These are phyloP conservation scores for Suhomyces atakaporum DNA, from an alignment of 1,139 yeast species.

Conservation along the genomic window DNA sequence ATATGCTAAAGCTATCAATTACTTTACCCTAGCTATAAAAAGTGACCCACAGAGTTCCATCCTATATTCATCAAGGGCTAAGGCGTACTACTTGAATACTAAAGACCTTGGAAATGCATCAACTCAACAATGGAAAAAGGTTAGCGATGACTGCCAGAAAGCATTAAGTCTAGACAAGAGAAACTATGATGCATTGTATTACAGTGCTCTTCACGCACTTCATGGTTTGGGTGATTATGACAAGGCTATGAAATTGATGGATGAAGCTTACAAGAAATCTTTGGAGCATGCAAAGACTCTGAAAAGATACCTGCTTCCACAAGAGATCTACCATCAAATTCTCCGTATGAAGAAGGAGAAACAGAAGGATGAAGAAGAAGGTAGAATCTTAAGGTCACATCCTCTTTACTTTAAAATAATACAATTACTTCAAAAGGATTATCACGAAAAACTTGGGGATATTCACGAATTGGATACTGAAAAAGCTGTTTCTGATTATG, in stretches of 20 bases:
- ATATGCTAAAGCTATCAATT: conserved; percentile 22
- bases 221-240: conserved; percentile 26
- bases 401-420: conserved; percentile 28
- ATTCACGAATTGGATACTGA: conserved; percentile 15
- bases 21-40: conserved; percentile 21
- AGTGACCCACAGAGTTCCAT: conserved; percentile 14
- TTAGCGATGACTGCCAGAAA: conserved; percentile 27
- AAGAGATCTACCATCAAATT: conserved; percentile 23
- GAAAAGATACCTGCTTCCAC: conserved; percentile 21
- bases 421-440: conserved; percentile 23
- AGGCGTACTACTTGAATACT: conserved; percentile 19
- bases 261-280: conserved; percentile 32
- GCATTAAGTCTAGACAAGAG: conserved; percentile 29
- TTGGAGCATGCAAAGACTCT: conserved; percentile 24
- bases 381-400: conserved; percentile 12
- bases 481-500: conserved; percentile 21
- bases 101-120: conserved; percentile 11
- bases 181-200: conserved; percentile 26
- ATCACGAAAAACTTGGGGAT: conserved; percentile 19
- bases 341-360: conserved; percentile 18
- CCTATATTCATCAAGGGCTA: conserved; percentile 21
- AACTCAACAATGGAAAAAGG: conserved; percentile 18
- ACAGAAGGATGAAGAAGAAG: conserved; percentile 19
- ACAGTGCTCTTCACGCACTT: conserved; percentile 28
- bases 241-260: conserved; percentile 29